Percentiles rank a stretch among this genome's conserved stretches.
Conservation (phyloP, 768 basidiomycete genomes). For the Lactarius trivialis region DNA sequence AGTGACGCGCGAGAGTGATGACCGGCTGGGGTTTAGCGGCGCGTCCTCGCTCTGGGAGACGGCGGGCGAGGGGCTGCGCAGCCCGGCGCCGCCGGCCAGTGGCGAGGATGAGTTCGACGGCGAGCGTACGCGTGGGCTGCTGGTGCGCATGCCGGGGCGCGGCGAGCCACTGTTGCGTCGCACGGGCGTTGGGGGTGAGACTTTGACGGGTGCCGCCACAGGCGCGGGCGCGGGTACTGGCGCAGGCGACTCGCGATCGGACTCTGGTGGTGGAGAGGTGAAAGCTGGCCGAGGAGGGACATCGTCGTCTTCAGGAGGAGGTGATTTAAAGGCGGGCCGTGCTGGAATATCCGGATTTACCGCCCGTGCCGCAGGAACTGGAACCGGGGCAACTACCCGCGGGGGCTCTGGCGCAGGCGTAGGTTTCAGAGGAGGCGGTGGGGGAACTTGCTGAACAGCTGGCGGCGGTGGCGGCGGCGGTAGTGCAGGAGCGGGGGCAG, state of each 20-base stretch:
- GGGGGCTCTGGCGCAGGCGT: conserved; percentile 16
- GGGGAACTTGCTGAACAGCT: background rate
- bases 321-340: conserved; percentile 54
- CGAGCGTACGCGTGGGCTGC: conserved; percentile 29
- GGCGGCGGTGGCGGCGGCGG: conserved; percentile 24
- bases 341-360: conserved; percentile 23
- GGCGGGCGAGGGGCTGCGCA: conserved; percentile 16
- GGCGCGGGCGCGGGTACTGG: conserved; percentile 24
- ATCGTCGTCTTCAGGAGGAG: conserved; percentile 52
- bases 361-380: conserved; percentile 21
- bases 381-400: conserved; percentile 24
- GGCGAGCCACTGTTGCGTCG: conserved; percentile 42
- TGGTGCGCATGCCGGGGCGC: conserved; percentile 31
- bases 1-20: conserved; percentile 17
- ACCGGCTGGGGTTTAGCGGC: conserved; percentile 9
- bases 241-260: conserved; percentile 10
- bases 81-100: background rate
- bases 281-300: conserved; percentile 32
- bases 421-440: conserved; percentile 10
- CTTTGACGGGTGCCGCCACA: conserved; percentile 32
- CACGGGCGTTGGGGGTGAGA: conserved; percentile 45
- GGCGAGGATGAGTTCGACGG: conserved; percentile 12
- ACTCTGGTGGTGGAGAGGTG: conserved; percentile 26
- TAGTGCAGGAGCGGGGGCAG: conserved; percentile 4
- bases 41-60: conserved; percentile 12